Conservation (phyloP, 2,329 filamentous ascomycete genomes). For the Ceratocystis lukuohia region DNA sequence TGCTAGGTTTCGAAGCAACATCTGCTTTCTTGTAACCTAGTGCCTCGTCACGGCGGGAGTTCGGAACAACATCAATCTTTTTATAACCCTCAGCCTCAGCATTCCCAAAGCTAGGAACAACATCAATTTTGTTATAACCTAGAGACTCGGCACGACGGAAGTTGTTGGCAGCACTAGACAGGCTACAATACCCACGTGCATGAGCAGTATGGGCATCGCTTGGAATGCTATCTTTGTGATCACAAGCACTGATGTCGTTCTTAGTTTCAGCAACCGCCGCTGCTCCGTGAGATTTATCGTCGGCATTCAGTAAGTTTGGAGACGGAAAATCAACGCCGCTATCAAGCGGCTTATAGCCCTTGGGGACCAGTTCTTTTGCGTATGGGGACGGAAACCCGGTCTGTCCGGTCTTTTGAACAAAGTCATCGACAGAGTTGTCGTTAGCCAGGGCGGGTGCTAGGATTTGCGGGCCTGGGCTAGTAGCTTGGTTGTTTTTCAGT, state of each 20-base stretch:
- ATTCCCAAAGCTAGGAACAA: not conserved
- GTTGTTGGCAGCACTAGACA: not conserved
- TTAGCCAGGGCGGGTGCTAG: not conserved
- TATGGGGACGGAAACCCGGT: not conserved
- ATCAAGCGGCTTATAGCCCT: not conserved
- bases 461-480: not conserved
- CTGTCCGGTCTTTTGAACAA: not conserved
- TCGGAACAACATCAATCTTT: not conserved
- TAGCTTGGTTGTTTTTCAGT: not conserved
- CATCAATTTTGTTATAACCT: not conserved
- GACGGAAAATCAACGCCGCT: not conserved
- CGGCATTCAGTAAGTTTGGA: not conserved
- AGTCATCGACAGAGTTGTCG: not conserved
- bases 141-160: not conserved
- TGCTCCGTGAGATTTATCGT: not conserved
- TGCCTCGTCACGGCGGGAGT: not conserved
- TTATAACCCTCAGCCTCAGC: not conserved
- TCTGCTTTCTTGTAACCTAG: constrained; percentile 4
- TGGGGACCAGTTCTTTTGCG: not conserved
- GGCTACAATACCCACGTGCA: constrained; percentile 3
- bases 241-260: not conserved
- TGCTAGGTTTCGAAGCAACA: not conserved
- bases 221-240: constrained; percentile 2
- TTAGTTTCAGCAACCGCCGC: not conserved
- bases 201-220: not conserved